Evolutionary conservation across 2,329 filamentous ascomycete species (phyloP), one percentile per base, ranked within the genome.

Genomic region (Trichoderma breve): DNA sequence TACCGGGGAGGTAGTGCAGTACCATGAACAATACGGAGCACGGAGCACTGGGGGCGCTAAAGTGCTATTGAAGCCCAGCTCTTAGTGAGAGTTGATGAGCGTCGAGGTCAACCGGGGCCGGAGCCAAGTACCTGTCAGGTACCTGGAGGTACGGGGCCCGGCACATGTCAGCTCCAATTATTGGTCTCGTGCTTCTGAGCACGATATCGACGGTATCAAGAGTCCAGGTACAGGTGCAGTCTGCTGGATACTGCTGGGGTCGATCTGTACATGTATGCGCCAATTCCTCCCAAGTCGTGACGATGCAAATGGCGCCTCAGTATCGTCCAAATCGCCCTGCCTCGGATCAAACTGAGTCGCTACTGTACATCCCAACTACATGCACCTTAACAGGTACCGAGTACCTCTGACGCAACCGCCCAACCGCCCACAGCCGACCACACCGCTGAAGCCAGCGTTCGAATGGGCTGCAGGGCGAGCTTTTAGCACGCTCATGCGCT

Each of bases 371-470:
- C n/a, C 47, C 21, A 53, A 14, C 11, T 53, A 53, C 47, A 53
- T 24, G 47, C 47, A 24, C 47, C 47, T 53, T 53, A 53, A 24
- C 47, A 24, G 47, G 47, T 53, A 53, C 21, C 21, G 9, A 36
- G 24, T 14, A 43, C 24, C 51, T 57, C 24, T 36, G 43, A 51
- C 43, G 43, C 43, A 51, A 51, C 43, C n/a, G 2, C 43, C 43
- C 8, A 51, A 8, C 43, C 43, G n/a, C 18, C 43, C n/a, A 21
- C 43, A 51, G 43, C 43, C 43, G 43, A 58, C 69, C 69, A 65
- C 69, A 71, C 69, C 69, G 69, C 69, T 66, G 62, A 43, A 65
- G 61, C 69, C 69, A 62, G n/a, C 43, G 43, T 43, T 43, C 36
- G 39, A 53, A 55, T 43, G 60, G 18, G 60, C 61, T 66, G 55